Evolutionary conservation across 1,284 basidiomycete species (phyloP), one percentile per base, ranked within the genome.

Genomic region (Kalmanozyma brasiliensis): DNA sequence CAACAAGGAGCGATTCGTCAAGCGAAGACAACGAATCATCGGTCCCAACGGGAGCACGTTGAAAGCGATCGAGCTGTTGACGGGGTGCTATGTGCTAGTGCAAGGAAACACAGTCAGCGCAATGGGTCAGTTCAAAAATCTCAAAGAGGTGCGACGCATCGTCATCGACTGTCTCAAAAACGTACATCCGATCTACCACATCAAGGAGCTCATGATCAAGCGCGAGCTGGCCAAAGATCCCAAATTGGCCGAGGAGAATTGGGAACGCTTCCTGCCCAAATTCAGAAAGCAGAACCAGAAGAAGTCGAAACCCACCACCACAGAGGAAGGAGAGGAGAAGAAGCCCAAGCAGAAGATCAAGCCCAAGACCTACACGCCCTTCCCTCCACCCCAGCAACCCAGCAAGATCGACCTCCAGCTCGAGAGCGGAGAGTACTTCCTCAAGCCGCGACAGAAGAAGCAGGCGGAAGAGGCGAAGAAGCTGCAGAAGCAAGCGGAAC

Each of bases 121-220:
- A 3, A 98, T 98, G 94, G 96, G 96, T 2, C 89, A 91, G 0
- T 93, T 91, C 85, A 97, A 95, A 82, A 90, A 91, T 0, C 85
- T 99, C 35, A 98, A 98, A 82, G 94, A 98, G 82, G 95, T 98
- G 4, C 87, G 96, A 53, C 84, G 94, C 59, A 97, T 98, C 74
- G 88, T 99, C 24, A 84, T 98, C 47, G 96, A 99, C 82, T 99
- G 96, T 85, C 96, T 99, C 93, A 95, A 92, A 85, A 99, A 99
- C 81, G 91, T 98, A 48, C 96, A 99, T 80, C 96, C 96, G 3
- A 98, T 99, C 80, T 99, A 99, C 83, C 90, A 94, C 73, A 99
- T 99, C 84, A 99, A 99, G 84, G 96, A 98, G 84, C 87, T 99
- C 43, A 99, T 99, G 96, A 95, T 99, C 79, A 90, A 93, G 61